These are phyloP conservation scores for Xylaria longipes DNA, from an alignment of 495 filamentous ascomycete genomes.

Conservation along the genomic window DNA sequence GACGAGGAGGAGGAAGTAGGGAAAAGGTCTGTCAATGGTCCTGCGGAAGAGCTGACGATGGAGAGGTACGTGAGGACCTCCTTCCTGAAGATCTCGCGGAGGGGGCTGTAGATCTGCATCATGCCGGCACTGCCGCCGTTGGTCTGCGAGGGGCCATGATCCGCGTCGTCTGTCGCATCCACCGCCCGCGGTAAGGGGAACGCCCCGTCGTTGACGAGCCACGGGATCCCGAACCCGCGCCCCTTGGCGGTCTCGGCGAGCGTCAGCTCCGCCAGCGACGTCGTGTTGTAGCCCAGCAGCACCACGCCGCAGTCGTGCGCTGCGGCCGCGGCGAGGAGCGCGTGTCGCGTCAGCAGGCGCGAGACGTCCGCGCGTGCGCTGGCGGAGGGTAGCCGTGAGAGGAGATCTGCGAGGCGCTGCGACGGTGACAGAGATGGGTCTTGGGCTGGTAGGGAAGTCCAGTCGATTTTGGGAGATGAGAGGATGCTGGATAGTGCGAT, in stretches of 20 bases:
- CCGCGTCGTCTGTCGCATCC: conserved; percentile 23
- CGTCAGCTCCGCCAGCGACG: conserved; percentile 82
- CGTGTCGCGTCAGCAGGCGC: conserved; percentile 68
- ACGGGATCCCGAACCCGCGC: conserved; percentile 79
- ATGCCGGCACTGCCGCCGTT: not conserved
- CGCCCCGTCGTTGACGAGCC: conserved; percentile 76
- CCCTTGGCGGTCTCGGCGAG: conserved; percentile 91
- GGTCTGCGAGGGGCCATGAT: too few relatives aligned
- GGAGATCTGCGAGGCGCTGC: conserved; percentile 51
- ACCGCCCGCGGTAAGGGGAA: conserved; percentile 61
- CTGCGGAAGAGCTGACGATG: conserved; percentile 46
- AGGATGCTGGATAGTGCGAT: conserved; percentile 66
- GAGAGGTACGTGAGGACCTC: conserved; percentile 72
- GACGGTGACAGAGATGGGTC: conserved; percentile 44
- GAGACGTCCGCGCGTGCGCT: conserved; percentile 80
- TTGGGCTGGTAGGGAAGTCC: conserved; percentile 45
- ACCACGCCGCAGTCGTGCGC: conserved; percentile 67
- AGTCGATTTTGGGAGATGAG: conserved; percentile 42
- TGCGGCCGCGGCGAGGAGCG: conserved; percentile 70
- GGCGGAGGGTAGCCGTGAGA: conserved; percentile 66
- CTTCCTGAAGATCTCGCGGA: conserved; percentile 81
- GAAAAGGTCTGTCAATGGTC: conserved; percentile 58
- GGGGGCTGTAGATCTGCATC: conserved; percentile 65
- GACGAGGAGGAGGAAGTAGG: not conserved
- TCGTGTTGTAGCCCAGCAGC: conserved; percentile 86